Percentiles rank a stretch among this genome's conserved stretches.
Conservation (phyloP, 2,329 filamentous ascomycete species). For the Beauveria sp. region DNA sequence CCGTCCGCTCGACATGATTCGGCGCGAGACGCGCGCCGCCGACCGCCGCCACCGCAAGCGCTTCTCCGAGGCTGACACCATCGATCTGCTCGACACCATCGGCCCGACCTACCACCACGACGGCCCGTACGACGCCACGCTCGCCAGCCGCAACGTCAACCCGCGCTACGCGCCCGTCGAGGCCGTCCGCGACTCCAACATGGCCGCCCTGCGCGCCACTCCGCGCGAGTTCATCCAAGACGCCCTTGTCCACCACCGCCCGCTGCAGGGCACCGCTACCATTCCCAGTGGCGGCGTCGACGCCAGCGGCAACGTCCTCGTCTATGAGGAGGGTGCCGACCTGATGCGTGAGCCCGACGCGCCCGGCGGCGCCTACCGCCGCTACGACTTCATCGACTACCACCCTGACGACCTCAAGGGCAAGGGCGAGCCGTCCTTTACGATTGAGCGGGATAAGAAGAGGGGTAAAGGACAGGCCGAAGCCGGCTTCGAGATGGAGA, state of each 20-base stretch:
- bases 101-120: conserved; percentile 74
- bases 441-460: conserved; percentile 60
- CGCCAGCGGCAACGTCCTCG: conserved; percentile 58
- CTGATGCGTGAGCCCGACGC: conserved; percentile 68
- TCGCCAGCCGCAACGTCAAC: conserved; percentile 63
- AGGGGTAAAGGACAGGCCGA: conserved; percentile 38
- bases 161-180: conserved; percentile 62
- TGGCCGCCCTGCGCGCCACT: conserved; percentile 72
- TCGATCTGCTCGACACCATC: conserved; percentile 71
- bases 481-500: conserved; percentile 42
- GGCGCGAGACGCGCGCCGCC: conserved; percentile 55
- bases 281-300: conserved; percentile 69
- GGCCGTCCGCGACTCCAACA: conserved; percentile 65
- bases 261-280: conserved; percentile 69
- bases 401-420: conserved; percentile 72
- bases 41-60: conserved; percentile 59
- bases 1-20: conserved; percentile 59
- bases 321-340: conserved; percentile 81
- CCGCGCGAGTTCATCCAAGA: conserved; percentile 71
- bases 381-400: conserved; percentile 64
- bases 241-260: conserved; percentile 63
- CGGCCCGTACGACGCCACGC: conserved; percentile 80
- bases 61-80: conserved; percentile 63
- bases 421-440: conserved; percentile 70
- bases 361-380: conserved; percentile 66